Percentiles rank a stretch among this genome's conserved stretches.
These are phyloP conservation scores for Aspergillus arachidicola DNA, from an alignment of 2,329 filamentous ascomycete species.

Conservation along the genomic window DNA sequence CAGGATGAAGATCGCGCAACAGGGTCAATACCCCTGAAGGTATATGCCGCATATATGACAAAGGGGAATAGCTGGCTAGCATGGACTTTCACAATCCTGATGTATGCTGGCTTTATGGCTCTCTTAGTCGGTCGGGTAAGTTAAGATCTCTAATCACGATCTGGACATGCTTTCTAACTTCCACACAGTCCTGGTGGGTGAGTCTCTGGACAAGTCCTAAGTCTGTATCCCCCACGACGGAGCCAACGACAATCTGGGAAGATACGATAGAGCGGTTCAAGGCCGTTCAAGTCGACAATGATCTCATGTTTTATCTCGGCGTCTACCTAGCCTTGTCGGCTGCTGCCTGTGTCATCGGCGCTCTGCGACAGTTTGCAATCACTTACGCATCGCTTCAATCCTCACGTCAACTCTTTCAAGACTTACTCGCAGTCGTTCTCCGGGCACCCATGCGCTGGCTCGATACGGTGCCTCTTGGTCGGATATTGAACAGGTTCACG, in stretches of 20 bases:
- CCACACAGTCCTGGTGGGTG: constrained; percentile 49
- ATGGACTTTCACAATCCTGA: constrained; percentile 58
- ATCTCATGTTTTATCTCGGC: constrained; percentile 52
- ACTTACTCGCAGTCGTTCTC: constrained; percentile 67
- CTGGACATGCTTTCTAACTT: not conserved
- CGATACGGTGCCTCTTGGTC: constrained; percentile 74
- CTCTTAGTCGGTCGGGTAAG: constrained; percentile 56
- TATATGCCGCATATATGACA: constrained; percentile 70
- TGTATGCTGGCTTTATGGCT: constrained; percentile 60
- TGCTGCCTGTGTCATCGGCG: constrained; percentile 60
- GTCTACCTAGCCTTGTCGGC: constrained; percentile 67
- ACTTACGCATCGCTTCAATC: constrained; percentile 67
- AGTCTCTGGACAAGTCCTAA: constrained; percentile 47
- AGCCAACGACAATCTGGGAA: not conserved
- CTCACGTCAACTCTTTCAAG: constrained; percentile 67
- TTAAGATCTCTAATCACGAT: constrained; percentile 2
- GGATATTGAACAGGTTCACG: constrained; percentile 76
- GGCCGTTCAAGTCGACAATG: constrained; percentile 8
- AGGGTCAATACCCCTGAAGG: constrained; percentile 66
- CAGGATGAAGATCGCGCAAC: constrained; percentile 74
- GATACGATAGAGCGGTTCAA: not conserved
- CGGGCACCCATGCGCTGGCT: constrained; percentile 76
- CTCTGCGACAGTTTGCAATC: constrained; percentile 44
- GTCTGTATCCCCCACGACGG: constrained; percentile 3
- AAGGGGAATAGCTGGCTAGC: constrained; percentile 66